A percentile compares a stretch with the other conserved stretches of the same genome.
These are phyloP conservation scores for Letharia lupina DNA, from an alignment of 495 filamentous ascomycete genomes.

Conservation along the genomic window DNA sequence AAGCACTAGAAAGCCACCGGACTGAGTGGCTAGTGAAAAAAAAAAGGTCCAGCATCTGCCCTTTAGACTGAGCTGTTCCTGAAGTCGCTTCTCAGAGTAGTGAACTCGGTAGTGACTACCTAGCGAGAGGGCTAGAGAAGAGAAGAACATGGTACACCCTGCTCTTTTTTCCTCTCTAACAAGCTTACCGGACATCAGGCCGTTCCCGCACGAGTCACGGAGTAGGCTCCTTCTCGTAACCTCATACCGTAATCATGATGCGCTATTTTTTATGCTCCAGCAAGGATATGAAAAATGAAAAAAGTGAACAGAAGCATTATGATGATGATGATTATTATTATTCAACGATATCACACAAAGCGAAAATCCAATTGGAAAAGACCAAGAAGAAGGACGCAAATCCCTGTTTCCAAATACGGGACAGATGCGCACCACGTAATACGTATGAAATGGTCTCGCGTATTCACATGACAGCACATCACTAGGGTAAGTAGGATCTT, in stretches of 20 bases:
- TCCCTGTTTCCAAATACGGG: neutral
- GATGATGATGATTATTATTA: neutral
- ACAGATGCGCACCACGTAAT: slow-evolving; percentile 15
- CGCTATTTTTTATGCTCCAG: too few relatives aligned
- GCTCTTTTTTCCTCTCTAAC: neutral
- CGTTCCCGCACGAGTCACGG: neutral
- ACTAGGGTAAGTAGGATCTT: neutral
- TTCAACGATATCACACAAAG: neutral
- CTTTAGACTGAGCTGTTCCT: slow-evolving; percentile 17
- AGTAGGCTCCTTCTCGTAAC: neutral
- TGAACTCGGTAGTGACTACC: too few relatives aligned
- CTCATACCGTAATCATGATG: too few relatives aligned
- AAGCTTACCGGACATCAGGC: neutral
- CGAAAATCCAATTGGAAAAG: neutral
- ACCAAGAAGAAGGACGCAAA: neutral
- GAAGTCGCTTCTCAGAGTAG: neutral
- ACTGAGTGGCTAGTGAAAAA: slow-evolving; percentile 6
- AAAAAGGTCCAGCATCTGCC: slow-evolving; percentile 6
- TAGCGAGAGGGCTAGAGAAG: neutral
- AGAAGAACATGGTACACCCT: neutral
- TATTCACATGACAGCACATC: slow-evolving; percentile 10
- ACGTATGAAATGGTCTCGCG: slow-evolving; percentile 8
- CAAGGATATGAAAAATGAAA: too few relatives aligned
- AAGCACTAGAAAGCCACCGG: neutral
- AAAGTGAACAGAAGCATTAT: too few relatives aligned